Evolutionary conservation across 495 filamentous ascomycete species (phyloP), one percentile per base, ranked within the genome.

Genomic region (Aeminium ludgeri): DNA sequence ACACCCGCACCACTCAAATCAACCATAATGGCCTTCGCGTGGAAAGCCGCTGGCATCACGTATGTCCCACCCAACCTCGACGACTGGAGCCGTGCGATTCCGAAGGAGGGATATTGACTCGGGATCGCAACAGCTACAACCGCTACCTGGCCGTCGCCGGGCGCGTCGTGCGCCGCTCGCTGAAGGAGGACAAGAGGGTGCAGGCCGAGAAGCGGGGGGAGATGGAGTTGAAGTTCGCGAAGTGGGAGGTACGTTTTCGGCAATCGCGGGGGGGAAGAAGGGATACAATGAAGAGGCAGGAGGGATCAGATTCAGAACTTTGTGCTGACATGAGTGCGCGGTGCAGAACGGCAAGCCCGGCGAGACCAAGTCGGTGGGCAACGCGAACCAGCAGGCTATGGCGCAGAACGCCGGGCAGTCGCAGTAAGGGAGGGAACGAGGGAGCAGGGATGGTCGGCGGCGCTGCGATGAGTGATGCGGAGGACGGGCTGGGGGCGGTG

Each of bases 11-110:
- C 35, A 4, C 6, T 10, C 15, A 15, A 34, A 15, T 30, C 34
- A 11, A 37, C 6, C 78, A 85, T 75, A 69, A 97, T 97, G 89
- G 74, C 82, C 63, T 87, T 85, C 66, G 82, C 86, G 58, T 99
- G 91, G 91, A 96, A 95, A 80, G 74, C 86, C 56, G 79, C 89
- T 58, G 89, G 91, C 68, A 69, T 96, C 55, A 92, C 80, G 91
- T 96, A 78, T 63, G 80, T 54, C 34, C 2, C 43, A 36, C n/a
- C 32, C 15, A 6, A 10, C 17, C 7, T 34, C 40, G 32, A 42
- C 32, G 7, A 29, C 20, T 7, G 11, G 10, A 18, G 29, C 40
- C 25, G 8, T 17, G 17, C 6, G 20, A 7, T 4, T n/a, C 3
- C 18, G n/a, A 36, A 36, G 11, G 12, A 18, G 7, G 20, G 15